These are phyloP conservation scores for Nadsonia fulvescens DNA, from an alignment of 805 yeast species.

Conservation along the genomic window DNA sequence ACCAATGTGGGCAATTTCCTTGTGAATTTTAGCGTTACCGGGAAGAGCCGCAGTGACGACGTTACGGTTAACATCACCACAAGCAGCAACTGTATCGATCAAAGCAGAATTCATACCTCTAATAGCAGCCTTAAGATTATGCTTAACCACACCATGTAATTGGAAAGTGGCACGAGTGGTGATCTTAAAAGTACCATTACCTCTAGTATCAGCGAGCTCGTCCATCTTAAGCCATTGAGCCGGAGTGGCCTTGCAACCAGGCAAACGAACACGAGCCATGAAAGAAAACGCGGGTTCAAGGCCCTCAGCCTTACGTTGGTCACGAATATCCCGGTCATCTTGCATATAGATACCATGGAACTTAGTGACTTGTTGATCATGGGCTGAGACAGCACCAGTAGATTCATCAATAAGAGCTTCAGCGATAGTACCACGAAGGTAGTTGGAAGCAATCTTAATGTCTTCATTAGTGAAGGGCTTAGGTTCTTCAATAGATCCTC, in stretches of 20 bases:
- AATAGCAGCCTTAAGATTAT: conserved; percentile 72
- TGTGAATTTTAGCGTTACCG: conserved; percentile 62
- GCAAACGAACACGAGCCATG: conserved; percentile 90
- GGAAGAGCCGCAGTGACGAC: conserved; percentile 90
- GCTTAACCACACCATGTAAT: conserved; percentile 85
- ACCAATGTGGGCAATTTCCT: conserved; percentile 49
- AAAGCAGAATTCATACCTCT: conserved; percentile 82
- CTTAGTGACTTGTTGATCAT: conserved; percentile 85
- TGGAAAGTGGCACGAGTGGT: conserved; percentile 97
- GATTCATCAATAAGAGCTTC: conserved; percentile 66
- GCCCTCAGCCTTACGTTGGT: conserved; percentile 80
- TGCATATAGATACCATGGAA: conserved; percentile 98
- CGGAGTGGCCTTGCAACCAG: conserved; percentile 83
- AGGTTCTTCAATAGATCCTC: conserved; percentile 79
- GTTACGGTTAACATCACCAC: conserved; percentile 96
- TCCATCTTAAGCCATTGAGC: conserved; percentile 79
- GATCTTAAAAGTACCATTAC: conserved; percentile 84
- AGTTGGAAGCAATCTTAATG: conserved; percentile 75
- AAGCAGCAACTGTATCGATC: conserved; percentile 91
- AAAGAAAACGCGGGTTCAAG: conserved; percentile 91
- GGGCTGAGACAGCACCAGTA: conserved; percentile 82
- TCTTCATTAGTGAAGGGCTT: conserved; percentile 91
- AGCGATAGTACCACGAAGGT: conserved; percentile 79
- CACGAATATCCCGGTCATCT: conserved; percentile 93
- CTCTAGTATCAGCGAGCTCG: conserved; percentile 57